These are phyloP conservation scores for Colletotrichum sp. DNA, from an alignment of 2,329 filamentous ascomycete species.

Conservation along the genomic window DNA sequence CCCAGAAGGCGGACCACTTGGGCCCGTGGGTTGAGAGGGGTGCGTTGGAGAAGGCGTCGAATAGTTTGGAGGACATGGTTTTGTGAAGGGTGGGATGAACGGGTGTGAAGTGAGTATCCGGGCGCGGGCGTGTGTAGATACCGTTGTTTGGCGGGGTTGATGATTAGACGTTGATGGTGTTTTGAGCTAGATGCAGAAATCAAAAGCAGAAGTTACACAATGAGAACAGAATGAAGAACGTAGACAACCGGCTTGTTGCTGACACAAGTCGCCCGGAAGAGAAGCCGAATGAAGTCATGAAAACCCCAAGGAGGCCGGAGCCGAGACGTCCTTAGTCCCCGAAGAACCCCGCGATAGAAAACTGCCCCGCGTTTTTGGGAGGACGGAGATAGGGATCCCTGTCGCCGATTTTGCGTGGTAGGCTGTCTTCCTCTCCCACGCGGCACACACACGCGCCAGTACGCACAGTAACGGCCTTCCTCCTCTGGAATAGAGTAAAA, in stretches of 20 bases:
- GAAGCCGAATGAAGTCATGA: background rate
- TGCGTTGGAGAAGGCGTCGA: conserved; percentile 37
- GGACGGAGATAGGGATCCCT: conserved; percentile 1
- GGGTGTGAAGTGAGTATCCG: background rate
- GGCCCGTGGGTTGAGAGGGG: conserved; percentile 38
- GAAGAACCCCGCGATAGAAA: conserved; percentile 1
- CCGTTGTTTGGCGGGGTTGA: background rate
- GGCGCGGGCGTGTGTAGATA: background rate
- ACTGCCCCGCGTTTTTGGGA: conserved; percentile 4
- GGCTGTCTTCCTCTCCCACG: background rate
- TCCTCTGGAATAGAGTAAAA: background rate
- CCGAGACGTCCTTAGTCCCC: background rate
- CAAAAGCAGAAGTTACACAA: background rate
- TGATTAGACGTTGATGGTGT: background rate
- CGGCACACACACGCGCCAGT: background rate
- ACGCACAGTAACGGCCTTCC: background rate
- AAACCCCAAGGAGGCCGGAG: background rate
- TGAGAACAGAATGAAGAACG: background rate
- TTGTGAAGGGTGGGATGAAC: background rate
- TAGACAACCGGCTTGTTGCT: background rate
- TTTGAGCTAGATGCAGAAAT: background rate
- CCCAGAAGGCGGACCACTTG: conserved; percentile 55
- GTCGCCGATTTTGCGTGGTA: background rate
- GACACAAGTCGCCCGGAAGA: background rate
- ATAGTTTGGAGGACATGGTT: conserved; percentile 30